Evolutionary conservation across 1,284 basidiomycete genomes (phyloP), one percentile per base, ranked within the genome.

Genomic region (Blastosporella zonata): DNA sequence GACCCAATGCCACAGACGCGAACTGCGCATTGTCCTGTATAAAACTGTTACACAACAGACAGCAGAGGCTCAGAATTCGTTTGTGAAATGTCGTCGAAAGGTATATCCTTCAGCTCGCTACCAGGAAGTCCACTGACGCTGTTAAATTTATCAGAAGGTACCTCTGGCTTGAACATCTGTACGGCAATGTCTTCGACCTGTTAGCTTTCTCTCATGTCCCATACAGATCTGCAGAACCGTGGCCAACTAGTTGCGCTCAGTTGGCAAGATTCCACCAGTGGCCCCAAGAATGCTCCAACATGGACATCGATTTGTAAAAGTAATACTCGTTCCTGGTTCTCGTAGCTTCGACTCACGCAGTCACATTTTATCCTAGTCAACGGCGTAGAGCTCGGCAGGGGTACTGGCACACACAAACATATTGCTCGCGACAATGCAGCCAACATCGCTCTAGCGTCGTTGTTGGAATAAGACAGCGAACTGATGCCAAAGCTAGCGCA

Each of bases 231-330:
- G 20, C 81, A 84, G 59, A 62, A 61, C 17, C 64, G 62, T 42
- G 67, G 67, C 10, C 66, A 66, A 29, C 58, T 69, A 21, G 41
- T 73, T 22, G 59, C 73, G 23, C 68, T 85, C 20, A 78, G 72
- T 56, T 86, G 82, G 82, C 57, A 67, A 22, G 79, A 84, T 37
- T 68, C 66, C 0, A 61, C 57, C 5, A 59, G 63, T 15, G 82
- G 81, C 0, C 70, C 70, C 0, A 66, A 67, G n/a, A 71, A 82
- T 51, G 64, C 63, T 2, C 77, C 73, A 2, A 59, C 64, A 33
- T 87, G 84, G 84, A 81, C 69, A 2, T 74, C 67, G 2, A 55
- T 72, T 3, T 85, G 81, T 62, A 84, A 79, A 70, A 74, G 84
- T 83, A 58, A 60, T 21, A 23, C 31, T 28, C 51, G 12, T 33